Evolutionary conservation across 2,329 filamentous ascomycete species (phyloP), one percentile per base, ranked within the genome.

Genomic region (Cladosporium sp.): DNA sequence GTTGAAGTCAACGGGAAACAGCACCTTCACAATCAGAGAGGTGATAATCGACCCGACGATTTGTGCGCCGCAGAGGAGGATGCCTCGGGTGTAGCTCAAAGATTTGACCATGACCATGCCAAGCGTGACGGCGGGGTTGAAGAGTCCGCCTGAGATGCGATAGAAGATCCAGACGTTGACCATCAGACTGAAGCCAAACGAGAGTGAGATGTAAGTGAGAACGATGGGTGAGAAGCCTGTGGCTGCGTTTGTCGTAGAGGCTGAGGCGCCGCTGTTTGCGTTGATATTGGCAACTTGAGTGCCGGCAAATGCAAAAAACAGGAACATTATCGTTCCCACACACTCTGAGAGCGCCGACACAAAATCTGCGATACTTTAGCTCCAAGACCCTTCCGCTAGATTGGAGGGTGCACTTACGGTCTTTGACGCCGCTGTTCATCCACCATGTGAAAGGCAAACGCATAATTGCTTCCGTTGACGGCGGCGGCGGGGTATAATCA

Each of bases 61-160:
- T 62, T 87, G 83, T 1, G 79, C 75, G 4, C 75, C 66, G 46
- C 84, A 67, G 46, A 85, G 73, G 1, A 80, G 59, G 1, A 74
- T 56, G 4, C 74, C 78, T 4, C 82, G 78, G 1, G 79, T 18
- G 13, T 75, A 72, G n/a, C 72, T 72, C 41, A 85, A 71, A 4
- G 77, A 79, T 2, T 81, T 80, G 45, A 80, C 76, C 3, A 85
- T 70, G n/a, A 76, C 74, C 16, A 86, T 75, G 1, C 77, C 81
- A 1, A 86, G 66, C 0, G 83, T 83, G n/a, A 78, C 59, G 7
- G 63, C 63, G 6, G 63, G 63, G 46, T 65, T 66, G 58, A 65
- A 66, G 7, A 65, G 50, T 1, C 64, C 64, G 18, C 64, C 64
- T 31, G 55, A 61, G 33, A 66, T 63, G 11, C 64, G 56, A 54